Evolutionary conservation across 208 protist genomes (phyloP).

Genomic region (Leishmania tropica): DNA sequence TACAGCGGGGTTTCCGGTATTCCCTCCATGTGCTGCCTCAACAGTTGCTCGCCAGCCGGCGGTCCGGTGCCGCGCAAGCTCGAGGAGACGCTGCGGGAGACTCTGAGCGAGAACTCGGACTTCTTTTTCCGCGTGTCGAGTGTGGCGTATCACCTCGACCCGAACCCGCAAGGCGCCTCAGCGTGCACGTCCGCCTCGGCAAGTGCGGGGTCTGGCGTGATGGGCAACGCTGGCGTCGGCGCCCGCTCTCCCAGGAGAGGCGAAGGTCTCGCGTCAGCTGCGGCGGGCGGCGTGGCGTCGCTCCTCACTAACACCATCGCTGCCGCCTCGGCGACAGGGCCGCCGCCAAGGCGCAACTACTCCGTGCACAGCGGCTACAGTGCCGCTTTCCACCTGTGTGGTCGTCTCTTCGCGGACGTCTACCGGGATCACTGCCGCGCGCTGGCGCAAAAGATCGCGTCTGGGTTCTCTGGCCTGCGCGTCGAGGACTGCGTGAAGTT

Average conservation of each 20-base stretch:
- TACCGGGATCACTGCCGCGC: constrained; percentile 31
- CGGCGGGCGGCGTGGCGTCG: constrained; percentile 21
- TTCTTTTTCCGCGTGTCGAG: constrained; percentile 46
- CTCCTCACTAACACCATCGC: constrained; percentile 24
- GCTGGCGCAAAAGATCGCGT: constrained; percentile 27
- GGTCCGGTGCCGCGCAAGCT: constrained; percentile 6
- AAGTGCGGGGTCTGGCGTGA: not conserved
- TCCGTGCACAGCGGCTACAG: constrained; percentile 35
- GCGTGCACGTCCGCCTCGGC: constrained; percentile 6
- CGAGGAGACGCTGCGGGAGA: constrained; percentile 23
- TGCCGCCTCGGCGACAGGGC: not conserved
- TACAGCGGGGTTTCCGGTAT: constrained; percentile 2
- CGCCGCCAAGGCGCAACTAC: constrained; percentile 26
- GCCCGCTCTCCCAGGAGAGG: not conserved
- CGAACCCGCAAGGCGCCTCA: not conserved
- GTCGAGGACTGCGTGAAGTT: constrained; percentile 41
- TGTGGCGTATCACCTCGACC: constrained; percentile 37
- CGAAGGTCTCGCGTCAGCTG: constrained; percentile 8
- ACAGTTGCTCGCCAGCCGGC: not conserved
- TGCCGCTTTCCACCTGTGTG: constrained; percentile 38
- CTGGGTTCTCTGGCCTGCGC: constrained; percentile 25
- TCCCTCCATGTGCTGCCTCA: not conserved
- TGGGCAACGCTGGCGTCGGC: not conserved
- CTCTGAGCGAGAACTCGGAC: constrained; percentile 30
- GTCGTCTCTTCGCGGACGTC: constrained; percentile 26